Base-by-base conservation (phyloP, 345 rosid species). In the Tarenaya hassleriana region DNA sequence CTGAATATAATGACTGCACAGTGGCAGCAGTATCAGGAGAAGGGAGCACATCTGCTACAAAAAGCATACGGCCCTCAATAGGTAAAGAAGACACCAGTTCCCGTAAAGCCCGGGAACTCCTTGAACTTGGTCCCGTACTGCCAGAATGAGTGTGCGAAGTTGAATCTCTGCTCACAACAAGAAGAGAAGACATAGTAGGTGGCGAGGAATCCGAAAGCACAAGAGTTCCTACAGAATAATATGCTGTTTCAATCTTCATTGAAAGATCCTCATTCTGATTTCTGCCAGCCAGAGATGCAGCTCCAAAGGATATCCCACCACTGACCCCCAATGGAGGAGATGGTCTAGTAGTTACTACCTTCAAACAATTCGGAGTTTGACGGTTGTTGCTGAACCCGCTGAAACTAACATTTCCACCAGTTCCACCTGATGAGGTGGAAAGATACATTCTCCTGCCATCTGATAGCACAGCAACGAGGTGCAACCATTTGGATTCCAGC, bases 371-470 rank as follows among this genome's bases (percentile, higher is more conserved):
- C 56, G 95, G 88, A 70, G 66, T 78, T 55, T 69, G 73, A 67
- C 64, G 70, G 52, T 47, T 50, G 55, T 73, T 72, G 57, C 58
- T 80, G 60, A 84, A 82, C 57, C 87, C 87, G 50, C 78, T 72
- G 74, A 89, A 71, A 69, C 91, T 78, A 44, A 77, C 68, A 58
- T 58, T 51, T 34, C 75, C 73, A 50, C 59, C 73, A 64, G 61
- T 81, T 71, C 96, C 94, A 71, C 64, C 70, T 24, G 82, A 78
- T 27, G 81, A 84, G 56, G 95, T 92, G 52, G 95, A 88, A 64
- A 92, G 77, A 66, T 85, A 92, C 94, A 92, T 71, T 71, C 98
- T 83, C 65, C 94, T 85, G 48, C 98, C 98, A 80, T 92, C 98
- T 11, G 97, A 92, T 70, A 92, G 67, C 60, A 81, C 73, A 45